These are phyloP conservation scores for Penicillium roqueforti DNA, from an alignment of 495 filamentous ascomycete species.

Conservation along the genomic window DNA sequence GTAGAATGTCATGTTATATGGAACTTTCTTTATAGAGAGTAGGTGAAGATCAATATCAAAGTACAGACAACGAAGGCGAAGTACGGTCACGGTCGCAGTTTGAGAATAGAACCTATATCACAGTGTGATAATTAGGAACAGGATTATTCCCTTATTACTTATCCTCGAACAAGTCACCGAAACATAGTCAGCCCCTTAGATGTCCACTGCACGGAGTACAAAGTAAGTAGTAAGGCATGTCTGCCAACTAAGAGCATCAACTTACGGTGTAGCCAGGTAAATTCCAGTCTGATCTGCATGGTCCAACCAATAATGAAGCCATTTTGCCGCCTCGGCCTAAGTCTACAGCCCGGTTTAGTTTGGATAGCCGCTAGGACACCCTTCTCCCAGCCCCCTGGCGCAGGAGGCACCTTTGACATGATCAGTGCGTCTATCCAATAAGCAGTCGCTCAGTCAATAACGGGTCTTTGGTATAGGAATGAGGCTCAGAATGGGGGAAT, in stretches of 20 bases:
- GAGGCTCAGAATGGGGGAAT: conserved; percentile 1
- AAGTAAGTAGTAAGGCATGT: background rate
- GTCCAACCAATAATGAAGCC: background rate
- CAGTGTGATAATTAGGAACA: background rate
- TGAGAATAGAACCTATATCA: background rate
- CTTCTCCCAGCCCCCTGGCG: conserved; percentile 3
- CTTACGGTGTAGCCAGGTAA: background rate
- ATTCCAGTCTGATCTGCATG: conserved; percentile 1
- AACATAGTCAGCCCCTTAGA: background rate
- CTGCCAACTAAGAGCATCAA: background rate
- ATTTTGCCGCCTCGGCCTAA: background rate
- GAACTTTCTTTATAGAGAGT: background rate
- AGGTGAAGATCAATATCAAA: background rate
- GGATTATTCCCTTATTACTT: background rate
- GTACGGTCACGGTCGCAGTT: background rate
- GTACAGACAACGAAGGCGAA: background rate
- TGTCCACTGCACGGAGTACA: background rate
- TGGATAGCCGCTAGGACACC: background rate
- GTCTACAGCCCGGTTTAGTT: background rate
- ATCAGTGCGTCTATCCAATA: conserved; percentile 3
- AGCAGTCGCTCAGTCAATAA: background rate
- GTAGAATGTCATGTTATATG: too few species aligned
- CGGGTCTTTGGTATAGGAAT: background rate
- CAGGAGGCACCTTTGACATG: background rate
- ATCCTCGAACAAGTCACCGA: background rate